phyloP scores from a whole-genome alignment of 176 grass and related monocot species.

The Phoenix dactylifera region DNA sequence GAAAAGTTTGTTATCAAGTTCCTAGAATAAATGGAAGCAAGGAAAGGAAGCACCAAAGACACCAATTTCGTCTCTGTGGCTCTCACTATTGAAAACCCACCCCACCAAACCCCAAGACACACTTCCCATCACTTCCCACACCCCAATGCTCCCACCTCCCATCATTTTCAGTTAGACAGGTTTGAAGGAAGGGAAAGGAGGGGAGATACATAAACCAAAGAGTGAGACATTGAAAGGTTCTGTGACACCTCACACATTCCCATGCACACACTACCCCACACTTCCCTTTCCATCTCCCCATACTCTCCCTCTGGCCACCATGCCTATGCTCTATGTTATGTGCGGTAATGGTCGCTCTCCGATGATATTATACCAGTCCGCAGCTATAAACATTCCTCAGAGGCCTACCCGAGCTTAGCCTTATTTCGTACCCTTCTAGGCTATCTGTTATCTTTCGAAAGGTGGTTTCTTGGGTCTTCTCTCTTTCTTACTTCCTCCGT shows the following conservation, averaged over 20 bases:
- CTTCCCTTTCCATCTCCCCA: background rate
- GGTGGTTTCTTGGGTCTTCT: background rate
- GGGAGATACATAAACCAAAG: background rate
- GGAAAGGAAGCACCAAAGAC: background rate
- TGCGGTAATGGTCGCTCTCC: background rate
- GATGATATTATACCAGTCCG: too few relatives aligned
- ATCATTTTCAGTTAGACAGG: conserved; percentile 57
- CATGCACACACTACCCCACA: conserved; percentile 48
- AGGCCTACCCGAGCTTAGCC: too few relatives aligned
- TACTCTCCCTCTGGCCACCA: background rate
- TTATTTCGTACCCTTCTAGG: too few relatives aligned
- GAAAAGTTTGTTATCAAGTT: too few relatives aligned
- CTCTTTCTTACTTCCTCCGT: background rate
- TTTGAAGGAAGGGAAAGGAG: conserved; percentile 1
- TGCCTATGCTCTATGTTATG: background rate
- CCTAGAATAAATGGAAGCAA: too few relatives aligned
- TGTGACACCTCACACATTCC: conserved; percentile 57
- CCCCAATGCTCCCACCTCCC: conserved; percentile 28
- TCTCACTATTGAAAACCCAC: conserved; percentile 12
- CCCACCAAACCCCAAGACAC: conserved; percentile 27
- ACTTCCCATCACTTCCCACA: conserved; percentile 32
- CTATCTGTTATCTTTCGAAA: too few relatives aligned
- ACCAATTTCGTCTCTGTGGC: background rate
- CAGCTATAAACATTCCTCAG: too few relatives aligned
- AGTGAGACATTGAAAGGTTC: conserved; percentile 5